Evolutionary conservation across 75 land plant species (phyloP).

Genomic region (Selaginella tamariscina): DNA sequence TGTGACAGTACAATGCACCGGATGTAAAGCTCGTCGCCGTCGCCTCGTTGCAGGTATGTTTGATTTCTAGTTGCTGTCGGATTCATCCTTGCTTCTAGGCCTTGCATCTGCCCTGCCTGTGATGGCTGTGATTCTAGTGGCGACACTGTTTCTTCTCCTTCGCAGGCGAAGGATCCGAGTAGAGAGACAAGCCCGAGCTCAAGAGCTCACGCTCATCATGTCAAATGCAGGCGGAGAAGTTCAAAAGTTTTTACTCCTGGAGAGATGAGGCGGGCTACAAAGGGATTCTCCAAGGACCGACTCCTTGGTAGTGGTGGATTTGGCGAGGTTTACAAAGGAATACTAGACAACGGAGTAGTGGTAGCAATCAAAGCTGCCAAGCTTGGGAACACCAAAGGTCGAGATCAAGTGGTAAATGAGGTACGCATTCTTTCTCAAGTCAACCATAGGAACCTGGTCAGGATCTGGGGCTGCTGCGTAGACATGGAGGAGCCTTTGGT

Average conservation of each 20-base stretch:
- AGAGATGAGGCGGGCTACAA: slow-evolving; percentile 58
- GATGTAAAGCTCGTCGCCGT: no score
- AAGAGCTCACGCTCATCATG: background rate
- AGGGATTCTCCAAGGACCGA: slow-evolving; percentile 38
- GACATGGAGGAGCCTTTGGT: slow-evolving; percentile 50
- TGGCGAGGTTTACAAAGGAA: slow-evolving; percentile 68
- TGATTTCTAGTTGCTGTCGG: background rate
- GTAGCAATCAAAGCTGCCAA: slow-evolving; percentile 64
- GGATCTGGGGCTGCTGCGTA: slow-evolving; percentile 63
- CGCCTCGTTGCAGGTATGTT: background rate
- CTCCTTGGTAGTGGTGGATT: slow-evolving; percentile 57
- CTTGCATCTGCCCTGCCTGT: background rate
- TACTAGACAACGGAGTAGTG: slow-evolving; percentile 27
- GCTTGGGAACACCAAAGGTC: slow-evolving; percentile 31
- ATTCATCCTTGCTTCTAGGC: background rate
- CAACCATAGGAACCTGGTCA: slow-evolving; percentile 61
- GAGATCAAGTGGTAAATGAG: slow-evolving; percentile 57
- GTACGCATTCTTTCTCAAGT: slow-evolving; percentile 53
- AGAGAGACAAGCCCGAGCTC: background rate
- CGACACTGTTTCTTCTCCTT: background rate
- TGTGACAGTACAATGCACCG: no score
- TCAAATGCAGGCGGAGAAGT: background rate
- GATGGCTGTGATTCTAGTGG: background rate
- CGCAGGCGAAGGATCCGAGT: background rate
- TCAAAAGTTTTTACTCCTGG: slow-evolving; percentile 31